Evolutionary conservation across 2,329 filamentous ascomycete species (phyloP).

Genomic region (Amesomyces nigricolor): DNA sequence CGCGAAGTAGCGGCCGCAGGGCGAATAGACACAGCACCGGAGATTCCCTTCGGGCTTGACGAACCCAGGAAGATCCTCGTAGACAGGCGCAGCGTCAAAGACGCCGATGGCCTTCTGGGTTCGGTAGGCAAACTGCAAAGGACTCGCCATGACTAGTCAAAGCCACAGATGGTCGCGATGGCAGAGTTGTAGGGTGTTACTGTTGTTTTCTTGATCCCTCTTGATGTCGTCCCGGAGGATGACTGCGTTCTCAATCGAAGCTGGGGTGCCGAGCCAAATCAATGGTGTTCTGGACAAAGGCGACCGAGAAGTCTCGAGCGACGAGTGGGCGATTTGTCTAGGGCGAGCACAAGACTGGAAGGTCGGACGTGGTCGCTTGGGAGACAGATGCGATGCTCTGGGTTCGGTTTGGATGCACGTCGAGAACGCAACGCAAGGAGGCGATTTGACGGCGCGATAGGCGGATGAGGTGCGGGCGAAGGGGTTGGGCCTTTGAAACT

Average conservation of each 20-base stretch:
- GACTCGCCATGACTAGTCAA: slow-evolving; percentile 89
- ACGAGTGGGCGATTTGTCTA: background rate
- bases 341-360: too few relatives aligned
- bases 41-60: slow-evolving; percentile 85
- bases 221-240: slow-evolving; percentile 16
- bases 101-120: slow-evolving; percentile 95
- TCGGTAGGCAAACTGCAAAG: slow-evolving; percentile 93
- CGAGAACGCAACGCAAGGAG: slow-evolving; percentile 11
- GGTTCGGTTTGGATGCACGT: slow-evolving; percentile 10
- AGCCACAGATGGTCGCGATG: slow-evolving; percentile 58
- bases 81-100: slow-evolving; percentile 84
- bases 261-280: slow-evolving; percentile 4
- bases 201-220: slow-evolving; percentile 25
- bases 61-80: slow-evolving; percentile 80
- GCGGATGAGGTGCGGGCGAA: slow-evolving; percentile 13
- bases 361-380: slow-evolving; percentile 1
- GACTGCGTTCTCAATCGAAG: slow-evolving; percentile 2
- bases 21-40: slow-evolving; percentile 91
- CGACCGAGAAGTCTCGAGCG: background rate
- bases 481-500: slow-evolving; percentile 26
- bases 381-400: slow-evolving; percentile 8
- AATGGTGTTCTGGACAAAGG: slow-evolving; percentile 6
- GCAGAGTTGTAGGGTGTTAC: slow-evolving; percentile 24
- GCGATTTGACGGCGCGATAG: slow-evolving; percentile 9
- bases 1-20: slow-evolving; percentile 91